Conservation (phyloP, 2,329 filamentous ascomycete species). For the Sarocladium oryzae region DNA sequence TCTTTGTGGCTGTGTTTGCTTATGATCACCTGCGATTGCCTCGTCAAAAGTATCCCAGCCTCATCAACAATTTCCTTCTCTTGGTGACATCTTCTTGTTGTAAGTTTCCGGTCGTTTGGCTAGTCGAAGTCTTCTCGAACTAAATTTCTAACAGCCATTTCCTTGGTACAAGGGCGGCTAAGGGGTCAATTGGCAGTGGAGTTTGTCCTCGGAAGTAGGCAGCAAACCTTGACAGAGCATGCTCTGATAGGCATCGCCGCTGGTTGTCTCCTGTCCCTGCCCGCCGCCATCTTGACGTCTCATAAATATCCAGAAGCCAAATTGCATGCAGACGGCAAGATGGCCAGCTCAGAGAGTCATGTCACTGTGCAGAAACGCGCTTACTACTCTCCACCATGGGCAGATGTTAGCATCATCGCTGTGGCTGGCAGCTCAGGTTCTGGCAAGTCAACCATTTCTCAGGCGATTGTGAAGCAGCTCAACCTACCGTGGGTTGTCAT, state of each 20-base stretch:
- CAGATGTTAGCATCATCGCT: constrained; percentile 91
- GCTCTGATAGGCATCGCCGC: neutral
- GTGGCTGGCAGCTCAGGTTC: constrained; percentile 94
- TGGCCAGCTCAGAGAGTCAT: constrained; percentile 32
- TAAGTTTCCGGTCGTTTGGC: too few species aligned
- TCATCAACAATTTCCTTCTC: neutral
- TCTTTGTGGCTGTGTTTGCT: neutral
- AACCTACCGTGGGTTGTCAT: constrained; percentile 98
- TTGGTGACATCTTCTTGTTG: neutral
- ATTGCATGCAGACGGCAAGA: constrained; percentile 9
- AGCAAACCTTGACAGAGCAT: constrained; percentile 4
- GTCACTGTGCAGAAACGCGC: constrained; percentile 50
- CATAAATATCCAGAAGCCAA: neutral
- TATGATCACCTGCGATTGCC: constrained; percentile 3
- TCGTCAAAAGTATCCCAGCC: neutral
- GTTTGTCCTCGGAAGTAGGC: neutral
- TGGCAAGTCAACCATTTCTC: constrained; percentile 85
- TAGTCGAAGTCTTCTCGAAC: too few species aligned
- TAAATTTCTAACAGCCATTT: neutral
- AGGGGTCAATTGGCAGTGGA: neutral
- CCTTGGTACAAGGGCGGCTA: neutral
- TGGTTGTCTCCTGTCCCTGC: neutral
- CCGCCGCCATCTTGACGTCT: neutral
- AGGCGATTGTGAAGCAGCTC: constrained; percentile 82
- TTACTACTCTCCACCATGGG: constrained; percentile 92